A percentile compares a stretch with the other conserved stretches of the same genome.
Conservation (phyloP, 2,329 filamentous ascomycete genomes). For the Ophiostoma quercus region DNA sequence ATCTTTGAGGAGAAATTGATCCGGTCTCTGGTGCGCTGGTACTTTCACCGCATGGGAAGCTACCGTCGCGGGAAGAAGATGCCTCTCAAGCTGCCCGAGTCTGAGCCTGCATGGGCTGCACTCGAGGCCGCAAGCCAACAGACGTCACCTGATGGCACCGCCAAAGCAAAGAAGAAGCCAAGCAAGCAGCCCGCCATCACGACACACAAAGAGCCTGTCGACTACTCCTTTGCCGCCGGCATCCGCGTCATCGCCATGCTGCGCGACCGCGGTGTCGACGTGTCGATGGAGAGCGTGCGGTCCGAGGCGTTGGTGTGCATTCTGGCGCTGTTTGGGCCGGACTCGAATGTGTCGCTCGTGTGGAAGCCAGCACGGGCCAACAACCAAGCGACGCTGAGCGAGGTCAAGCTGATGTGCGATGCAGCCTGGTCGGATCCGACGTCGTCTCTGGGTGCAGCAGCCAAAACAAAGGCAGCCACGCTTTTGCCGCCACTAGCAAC, state of each 20-base stretch:
- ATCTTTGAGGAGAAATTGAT: constrained; percentile 38
- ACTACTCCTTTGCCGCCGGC: constrained; percentile 33
- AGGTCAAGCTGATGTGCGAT: constrained; percentile 38
- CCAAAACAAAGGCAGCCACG: neutral
- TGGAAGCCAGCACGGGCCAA: constrained; percentile 24
- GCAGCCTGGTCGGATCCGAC: constrained; percentile 33
- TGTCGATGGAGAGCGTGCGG: constrained; percentile 29
- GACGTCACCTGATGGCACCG: neutral
- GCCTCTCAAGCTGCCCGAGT: neutral
- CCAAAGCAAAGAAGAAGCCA: neutral
- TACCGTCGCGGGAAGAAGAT: constrained; percentile 20
- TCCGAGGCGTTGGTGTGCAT: constrained; percentile 33
- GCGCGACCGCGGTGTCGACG: constrained; percentile 32
- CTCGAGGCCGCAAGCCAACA: neutral
- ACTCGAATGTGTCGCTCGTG: constrained; percentile 27
- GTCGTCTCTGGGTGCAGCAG: neutral
- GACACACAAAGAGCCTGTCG: neutral
- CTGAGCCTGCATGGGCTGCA: neutral
- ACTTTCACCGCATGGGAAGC: constrained; percentile 39
- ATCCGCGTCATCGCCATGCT: constrained; percentile 36
- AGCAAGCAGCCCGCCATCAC: neutral
- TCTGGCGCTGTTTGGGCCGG: constrained; percentile 35
- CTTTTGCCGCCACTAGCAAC: constrained; percentile 33
- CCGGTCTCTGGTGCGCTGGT: constrained; percentile 33
- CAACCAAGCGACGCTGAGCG: constrained; percentile 32